Percentiles rank a stretch among this genome's conserved stretches.
phyloP scores from a whole-genome alignment of 2,329 filamentous ascomycete species.

The Colletotrichum tropicale region DNA sequence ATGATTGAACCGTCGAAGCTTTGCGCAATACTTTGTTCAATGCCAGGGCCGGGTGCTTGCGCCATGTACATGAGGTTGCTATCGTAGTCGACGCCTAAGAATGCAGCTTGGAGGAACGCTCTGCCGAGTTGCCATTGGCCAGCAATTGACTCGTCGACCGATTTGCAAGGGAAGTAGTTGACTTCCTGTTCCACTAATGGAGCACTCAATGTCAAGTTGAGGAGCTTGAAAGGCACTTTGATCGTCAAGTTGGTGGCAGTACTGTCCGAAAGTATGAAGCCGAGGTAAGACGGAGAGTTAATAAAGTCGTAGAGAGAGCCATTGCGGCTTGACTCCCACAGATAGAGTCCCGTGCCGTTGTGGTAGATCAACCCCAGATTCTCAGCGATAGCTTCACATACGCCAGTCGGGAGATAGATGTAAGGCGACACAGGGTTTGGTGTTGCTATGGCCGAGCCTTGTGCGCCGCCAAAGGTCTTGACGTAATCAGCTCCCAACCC shows the following conservation, averaged over 20 bases:
- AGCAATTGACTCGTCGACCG: background rate
- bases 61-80: slow-evolving; percentile 20
- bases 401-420: slow-evolving; percentile 40
- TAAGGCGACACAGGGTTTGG: slow-evolving; percentile 35
- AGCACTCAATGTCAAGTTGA: slow-evolving; percentile 43
- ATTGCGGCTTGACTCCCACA: slow-evolving; percentile 39
- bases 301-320: slow-evolving; percentile 38
- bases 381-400: slow-evolving; percentile 41
- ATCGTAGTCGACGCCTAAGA: slow-evolving; percentile 22
- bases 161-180: slow-evolving; percentile 25
- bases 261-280: slow-evolving; percentile 38
- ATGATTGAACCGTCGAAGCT: background rate
- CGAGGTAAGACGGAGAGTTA: slow-evolving; percentile 43
- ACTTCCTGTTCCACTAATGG: slow-evolving; percentile 31
- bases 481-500: background rate
- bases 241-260: slow-evolving; percentile 39
- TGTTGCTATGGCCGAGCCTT: slow-evolving; percentile 1
- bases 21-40: slow-evolving; percentile 10
- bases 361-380: slow-evolving; percentile 42
- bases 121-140: slow-evolving; percentile 19
- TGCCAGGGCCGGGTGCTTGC: slow-evolving; percentile 22
- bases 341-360: slow-evolving; percentile 37
- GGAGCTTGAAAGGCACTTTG: slow-evolving; percentile 44
- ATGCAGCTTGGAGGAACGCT: slow-evolving; percentile 24
- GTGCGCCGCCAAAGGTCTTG: slow-evolving; percentile 7